Percentiles rank a stretch among this genome's conserved stretches.
Conservation (phyloP, 2,329 filamentous ascomycete species). For the Knufia fluminis region DNA sequence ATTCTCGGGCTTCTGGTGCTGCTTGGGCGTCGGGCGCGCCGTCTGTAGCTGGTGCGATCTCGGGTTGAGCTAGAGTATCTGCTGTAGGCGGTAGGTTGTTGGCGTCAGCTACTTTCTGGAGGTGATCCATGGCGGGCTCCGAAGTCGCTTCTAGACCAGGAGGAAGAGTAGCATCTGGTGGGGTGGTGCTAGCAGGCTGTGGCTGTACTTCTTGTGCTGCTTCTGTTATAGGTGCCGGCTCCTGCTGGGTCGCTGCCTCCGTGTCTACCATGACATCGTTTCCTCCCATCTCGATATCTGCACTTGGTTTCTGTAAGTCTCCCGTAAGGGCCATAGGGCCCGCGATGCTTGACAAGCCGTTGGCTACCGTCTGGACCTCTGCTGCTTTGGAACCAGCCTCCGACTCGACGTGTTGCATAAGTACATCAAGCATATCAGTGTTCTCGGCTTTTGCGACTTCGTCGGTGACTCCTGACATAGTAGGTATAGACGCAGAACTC, state of each 20-base stretch:
- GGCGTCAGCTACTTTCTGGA: not conserved
- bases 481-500: not conserved
- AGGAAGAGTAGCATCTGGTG: not conserved
- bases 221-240: not conserved
- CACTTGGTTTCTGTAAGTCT: no score
- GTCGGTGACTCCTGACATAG: not conserved
- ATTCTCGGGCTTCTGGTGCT: constrained; percentile 54
- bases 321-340: not conserved
- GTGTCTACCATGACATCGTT: no score
- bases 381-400: constrained; percentile 11
- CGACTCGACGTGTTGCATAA: constrained; percentile 22
- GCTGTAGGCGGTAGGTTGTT: constrained; percentile 1
- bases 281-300: not conserved
- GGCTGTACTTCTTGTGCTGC: not conserved
- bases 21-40: constrained; percentile 27
- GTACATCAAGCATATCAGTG: constrained; percentile 15
- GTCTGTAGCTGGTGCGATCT: constrained; percentile 3
- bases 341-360: no score
- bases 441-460: constrained; percentile 8
- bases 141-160: not conserved
- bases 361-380: no score
- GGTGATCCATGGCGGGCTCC: not conserved
- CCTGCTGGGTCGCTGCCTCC: no score
- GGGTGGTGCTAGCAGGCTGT: not conserved
- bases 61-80: constrained; percentile 1